A percentile compares a stretch with the other conserved stretches of the same genome.
Evolutionary conservation across 2,329 filamentous ascomycete genomes (phyloP).

Genomic region (Colletotrichum sp.): DNA sequence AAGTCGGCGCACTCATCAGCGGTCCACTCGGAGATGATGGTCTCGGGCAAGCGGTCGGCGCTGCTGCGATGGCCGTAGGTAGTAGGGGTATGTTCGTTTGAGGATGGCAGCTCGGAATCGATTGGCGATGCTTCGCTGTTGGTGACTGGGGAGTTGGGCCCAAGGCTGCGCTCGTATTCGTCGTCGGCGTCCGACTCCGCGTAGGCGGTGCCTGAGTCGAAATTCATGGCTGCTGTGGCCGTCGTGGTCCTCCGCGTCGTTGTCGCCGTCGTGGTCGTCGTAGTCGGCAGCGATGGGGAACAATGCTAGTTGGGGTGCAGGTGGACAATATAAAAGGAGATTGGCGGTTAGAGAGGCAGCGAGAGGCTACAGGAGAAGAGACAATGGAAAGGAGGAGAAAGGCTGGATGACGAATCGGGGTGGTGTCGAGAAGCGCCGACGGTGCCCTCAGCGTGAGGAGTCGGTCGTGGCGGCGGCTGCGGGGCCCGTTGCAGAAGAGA

Average conservation of each 20-base stretch:
- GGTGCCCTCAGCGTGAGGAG: constrained; percentile 12
- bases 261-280: neutral
- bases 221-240: constrained; percentile 52
- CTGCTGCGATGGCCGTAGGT: constrained; percentile 73
- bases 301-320: neutral
- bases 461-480: constrained; percentile 14
- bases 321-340: neutral
- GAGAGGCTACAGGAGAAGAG: neutral
- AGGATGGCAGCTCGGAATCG: constrained; percentile 73
- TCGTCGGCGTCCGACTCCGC: constrained; percentile 83
- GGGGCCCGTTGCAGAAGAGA: constrained; percentile 21
- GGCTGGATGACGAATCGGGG: constrained; percentile 4
- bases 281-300: neutral
- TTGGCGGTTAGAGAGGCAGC: neutral
- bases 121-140: constrained; percentile 74
- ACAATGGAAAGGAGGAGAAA: neutral
- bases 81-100: constrained; percentile 78
- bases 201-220: constrained; percentile 72
- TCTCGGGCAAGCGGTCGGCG: constrained; percentile 72
- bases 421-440: constrained; percentile 13
- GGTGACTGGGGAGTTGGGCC: constrained; percentile 70
- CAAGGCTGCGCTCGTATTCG: constrained; percentile 78
- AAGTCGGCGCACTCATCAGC: constrained; percentile 92
- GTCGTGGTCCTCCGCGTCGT: neutral
- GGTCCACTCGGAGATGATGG: constrained; percentile 80